Percentiles rank a stretch among this genome's conserved stretches.
Evolutionary conservation across 2,329 filamentous ascomycete genomes (phyloP).

Genomic region (Neoscytalidium dimidiatum): DNA sequence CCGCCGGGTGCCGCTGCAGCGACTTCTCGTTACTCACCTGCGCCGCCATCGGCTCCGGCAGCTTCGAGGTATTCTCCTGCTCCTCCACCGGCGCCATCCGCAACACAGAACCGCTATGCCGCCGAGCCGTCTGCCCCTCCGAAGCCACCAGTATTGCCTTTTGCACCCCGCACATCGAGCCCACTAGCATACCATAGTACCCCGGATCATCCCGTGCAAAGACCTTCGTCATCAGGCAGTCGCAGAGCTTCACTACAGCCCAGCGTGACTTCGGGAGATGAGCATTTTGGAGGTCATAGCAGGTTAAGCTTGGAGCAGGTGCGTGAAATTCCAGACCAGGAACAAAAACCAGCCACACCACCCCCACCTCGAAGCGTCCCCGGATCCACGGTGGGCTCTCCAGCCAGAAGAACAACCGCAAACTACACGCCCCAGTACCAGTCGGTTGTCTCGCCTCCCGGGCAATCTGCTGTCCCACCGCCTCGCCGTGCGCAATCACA

Average conservation of each 20-base stretch:
- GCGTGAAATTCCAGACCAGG: slow-evolving; percentile 33
- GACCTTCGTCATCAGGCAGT: slow-evolving; percentile 16
- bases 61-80: slow-evolving; percentile 62
- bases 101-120: slow-evolving; percentile 39
- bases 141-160: slow-evolving; percentile 50
- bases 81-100: slow-evolving; percentile 38
- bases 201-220: slow-evolving; percentile 28
- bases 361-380: slow-evolving; percentile 32
- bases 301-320: slow-evolving; percentile 15
- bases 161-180: slow-evolving; percentile 66
- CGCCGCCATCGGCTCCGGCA: slow-evolving; percentile 29
- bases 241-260: slow-evolving; percentile 14
- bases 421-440: slow-evolving; percentile 49
- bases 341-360: slow-evolving; percentile 29
- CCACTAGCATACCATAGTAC: slow-evolving; percentile 57
- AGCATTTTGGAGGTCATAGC: not conserved
- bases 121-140: slow-evolving; percentile 37
- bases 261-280: slow-evolving; percentile 9
- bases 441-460: slow-evolving; percentile 18
- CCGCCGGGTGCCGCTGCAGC: slow-evolving; percentile 34
- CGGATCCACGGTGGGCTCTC: slow-evolving; percentile 41
- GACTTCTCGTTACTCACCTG: slow-evolving; percentile 44
- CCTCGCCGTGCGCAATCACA: slow-evolving; percentile 54
- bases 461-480: not conserved
- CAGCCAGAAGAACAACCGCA: slow-evolving; percentile 33